phyloP scores from a whole-genome alignment of 306 rosid species.

The Spatholobus suberectus region DNA sequence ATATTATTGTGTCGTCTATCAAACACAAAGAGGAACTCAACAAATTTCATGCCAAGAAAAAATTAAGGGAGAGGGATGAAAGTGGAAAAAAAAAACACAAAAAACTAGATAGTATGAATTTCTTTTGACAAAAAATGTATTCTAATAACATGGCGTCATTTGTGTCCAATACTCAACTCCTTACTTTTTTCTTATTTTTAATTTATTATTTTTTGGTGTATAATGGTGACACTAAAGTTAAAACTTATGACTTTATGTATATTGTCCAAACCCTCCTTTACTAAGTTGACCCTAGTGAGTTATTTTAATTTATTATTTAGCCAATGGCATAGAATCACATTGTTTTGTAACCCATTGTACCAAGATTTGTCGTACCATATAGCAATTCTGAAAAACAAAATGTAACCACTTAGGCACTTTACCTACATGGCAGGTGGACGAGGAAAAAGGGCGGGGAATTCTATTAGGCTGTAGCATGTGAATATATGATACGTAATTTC shows the following conservation, averaged over 20 bases:
- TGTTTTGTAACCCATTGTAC: background rate
- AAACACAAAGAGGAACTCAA: no score
- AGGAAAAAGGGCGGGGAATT: background rate
- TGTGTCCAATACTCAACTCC: no score
- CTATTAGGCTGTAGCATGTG: background rate
- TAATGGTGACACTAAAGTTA: no score
- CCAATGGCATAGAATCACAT: background rate
- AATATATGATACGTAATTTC: background rate
- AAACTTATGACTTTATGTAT: no score
- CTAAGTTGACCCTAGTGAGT: no score
- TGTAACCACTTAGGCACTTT: background rate
- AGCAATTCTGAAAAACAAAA: background rate
- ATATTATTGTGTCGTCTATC: background rate
- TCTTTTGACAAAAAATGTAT: no score
- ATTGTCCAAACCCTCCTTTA: no score
- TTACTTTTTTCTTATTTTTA: no score
- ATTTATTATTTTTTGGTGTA: no score
- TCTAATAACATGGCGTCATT: background rate
- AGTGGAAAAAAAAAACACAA: background rate
- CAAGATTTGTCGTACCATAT: background rate
- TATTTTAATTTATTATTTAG: no score
- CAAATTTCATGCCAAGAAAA: background rate
- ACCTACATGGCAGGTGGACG: background rate
- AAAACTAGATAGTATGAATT: background rate
- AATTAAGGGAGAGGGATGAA: background rate